Percentiles rank a stretch among this genome's conserved stretches.
Conservation (phyloP, 257 asterid genomes). For the Jasminum sambac region DNA sequence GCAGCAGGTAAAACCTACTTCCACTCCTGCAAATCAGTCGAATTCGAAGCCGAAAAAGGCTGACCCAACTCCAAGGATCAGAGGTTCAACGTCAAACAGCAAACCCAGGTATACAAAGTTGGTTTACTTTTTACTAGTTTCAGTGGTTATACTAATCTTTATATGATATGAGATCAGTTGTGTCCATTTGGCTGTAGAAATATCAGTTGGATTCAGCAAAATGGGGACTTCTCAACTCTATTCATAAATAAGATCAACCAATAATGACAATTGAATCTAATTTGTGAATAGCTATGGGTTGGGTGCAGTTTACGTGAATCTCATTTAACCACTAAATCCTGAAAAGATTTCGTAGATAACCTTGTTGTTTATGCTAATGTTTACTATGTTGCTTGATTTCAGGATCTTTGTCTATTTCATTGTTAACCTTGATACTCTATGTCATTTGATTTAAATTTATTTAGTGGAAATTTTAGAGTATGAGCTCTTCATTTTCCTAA, state of each 20-base stretch:
- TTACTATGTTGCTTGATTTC: not conserved
- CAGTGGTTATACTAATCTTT: not conserved
- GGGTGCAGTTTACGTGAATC: not conserved
- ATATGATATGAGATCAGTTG: not conserved
- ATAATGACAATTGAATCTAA: not conserved
- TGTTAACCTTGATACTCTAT: not conserved
- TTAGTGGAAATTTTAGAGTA: not conserved
- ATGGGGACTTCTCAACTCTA: not conserved
- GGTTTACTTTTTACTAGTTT: not conserved
- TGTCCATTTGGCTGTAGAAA: too few relatives aligned
- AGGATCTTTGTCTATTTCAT: not conserved
- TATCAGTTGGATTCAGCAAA: too few relatives aligned
- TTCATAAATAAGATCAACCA: not conserved
- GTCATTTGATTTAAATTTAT: not conserved
- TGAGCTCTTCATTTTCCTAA: not conserved
- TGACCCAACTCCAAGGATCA: conserved; percentile 52
- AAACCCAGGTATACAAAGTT: conserved; percentile 56
- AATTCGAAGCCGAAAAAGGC: conserved; percentile 62
- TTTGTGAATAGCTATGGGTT: not conserved
- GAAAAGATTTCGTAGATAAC: not conserved
- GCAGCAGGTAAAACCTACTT: conserved; percentile 52
- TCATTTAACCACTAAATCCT: not conserved
- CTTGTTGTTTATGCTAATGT: not conserved
- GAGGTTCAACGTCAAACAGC: conserved; percentile 80
- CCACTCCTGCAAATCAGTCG: conserved; percentile 36